Percentiles rank a stretch among this genome's conserved stretches.
Conservation (phyloP, 371 early-diverging fungal genomes). For the Thermomucor indicae-seudaticae region DNA sequence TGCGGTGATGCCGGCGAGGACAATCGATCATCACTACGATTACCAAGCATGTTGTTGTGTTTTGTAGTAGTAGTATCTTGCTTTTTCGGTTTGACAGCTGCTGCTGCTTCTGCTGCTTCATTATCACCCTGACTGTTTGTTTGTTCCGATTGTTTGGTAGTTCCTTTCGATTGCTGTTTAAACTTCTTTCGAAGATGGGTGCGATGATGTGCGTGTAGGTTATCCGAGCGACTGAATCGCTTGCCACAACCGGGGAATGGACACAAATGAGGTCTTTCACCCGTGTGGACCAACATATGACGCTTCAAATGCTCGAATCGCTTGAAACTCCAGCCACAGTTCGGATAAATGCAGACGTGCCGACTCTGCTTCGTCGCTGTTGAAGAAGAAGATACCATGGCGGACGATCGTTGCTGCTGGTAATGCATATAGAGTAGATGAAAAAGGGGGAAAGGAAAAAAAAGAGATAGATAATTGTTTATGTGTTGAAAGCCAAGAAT, state of each 20-base stretch:
- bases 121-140: neutral
- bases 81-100: neutral
- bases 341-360: constrained; percentile 39
- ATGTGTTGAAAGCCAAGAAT: constrained; percentile 7
- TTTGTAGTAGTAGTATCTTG: too few relatives aligned
- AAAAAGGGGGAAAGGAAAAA: constrained; percentile 11
- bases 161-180: neutral
- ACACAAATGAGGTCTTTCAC: constrained; percentile 54
- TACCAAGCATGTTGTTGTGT: too few relatives aligned
- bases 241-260: constrained; percentile 51
- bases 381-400: constrained; percentile 25
- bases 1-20: too few relatives aligned
- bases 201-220: constrained; percentile 44
- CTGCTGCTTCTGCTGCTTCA: neutral
- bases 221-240: constrained; percentile 63
- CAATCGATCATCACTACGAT: too few relatives aligned
- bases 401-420: constrained; percentile 9
- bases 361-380: constrained; percentile 1
- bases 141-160: neutral
- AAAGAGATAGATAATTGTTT: neutral
- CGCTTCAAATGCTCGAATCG: constrained; percentile 62
- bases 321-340: constrained; percentile 58
- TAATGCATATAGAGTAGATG: neutral
- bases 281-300: constrained; percentile 55
- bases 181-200: constrained; percentile 20